Evolutionary conservation across 192 early-diverging fungal species (phyloP).

Genomic region (Coemansia sp.): DNA sequence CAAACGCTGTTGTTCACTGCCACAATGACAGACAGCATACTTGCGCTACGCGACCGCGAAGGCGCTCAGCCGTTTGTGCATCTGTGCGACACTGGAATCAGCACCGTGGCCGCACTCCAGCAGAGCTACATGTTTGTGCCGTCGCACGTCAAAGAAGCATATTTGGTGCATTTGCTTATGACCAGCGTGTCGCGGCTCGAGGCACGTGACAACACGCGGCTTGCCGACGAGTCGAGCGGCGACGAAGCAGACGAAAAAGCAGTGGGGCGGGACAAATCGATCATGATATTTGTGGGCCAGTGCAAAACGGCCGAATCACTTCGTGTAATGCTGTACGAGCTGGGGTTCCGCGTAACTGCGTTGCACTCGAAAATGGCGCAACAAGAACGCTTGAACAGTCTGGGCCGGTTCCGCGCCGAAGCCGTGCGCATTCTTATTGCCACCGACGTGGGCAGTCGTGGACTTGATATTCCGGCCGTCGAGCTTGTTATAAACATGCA

Average conservation of each 20-base stretch:
- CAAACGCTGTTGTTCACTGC: constrained; percentile 97
- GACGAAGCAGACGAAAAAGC: constrained; percentile 20
- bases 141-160: constrained; percentile 84
- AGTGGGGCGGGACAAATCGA: constrained; percentile 67
- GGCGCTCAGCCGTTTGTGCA: constrained; percentile 38
- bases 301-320: constrained; percentile 84
- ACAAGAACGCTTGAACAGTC: constrained; percentile 80
- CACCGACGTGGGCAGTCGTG: constrained; percentile 97
- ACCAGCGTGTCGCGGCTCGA: constrained; percentile 32
- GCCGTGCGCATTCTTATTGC: constrained; percentile 88
- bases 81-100: constrained; percentile 44
- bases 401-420: constrained; percentile 89
- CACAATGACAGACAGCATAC: constrained; percentile 90
- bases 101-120: constrained; percentile 81
- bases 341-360: constrained; percentile 87
- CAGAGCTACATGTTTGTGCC: constrained; percentile 94
- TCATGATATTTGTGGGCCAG: constrained; percentile 90
- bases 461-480: constrained; percentile 95
- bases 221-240: constrained; percentile 40
- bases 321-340: constrained; percentile 81
- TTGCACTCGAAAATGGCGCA: constrained; percentile 95
- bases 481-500: constrained; percentile 93
- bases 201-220: constrained; percentile 20
- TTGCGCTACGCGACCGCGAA: constrained; percentile 61
- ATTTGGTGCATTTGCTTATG: constrained; percentile 75